Conservation (phyloP, 2,329 filamentous ascomycete species). For the Aspergillus latus region DNA sequence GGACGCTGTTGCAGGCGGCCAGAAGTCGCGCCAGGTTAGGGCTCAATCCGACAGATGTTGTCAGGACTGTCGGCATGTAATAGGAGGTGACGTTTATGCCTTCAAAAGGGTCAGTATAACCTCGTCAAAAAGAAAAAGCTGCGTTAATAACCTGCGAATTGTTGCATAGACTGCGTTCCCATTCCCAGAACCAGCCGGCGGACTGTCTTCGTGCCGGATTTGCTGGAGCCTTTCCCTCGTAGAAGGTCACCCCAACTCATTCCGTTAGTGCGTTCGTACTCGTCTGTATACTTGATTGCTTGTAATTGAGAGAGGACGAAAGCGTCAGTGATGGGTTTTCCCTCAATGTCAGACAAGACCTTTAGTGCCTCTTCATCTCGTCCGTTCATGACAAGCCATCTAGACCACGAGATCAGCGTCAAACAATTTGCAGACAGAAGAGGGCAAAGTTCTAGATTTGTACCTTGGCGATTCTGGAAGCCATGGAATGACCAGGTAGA, state of each 20-base stretch:
- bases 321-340: conserved; percentile 37
- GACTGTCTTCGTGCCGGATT: conserved; percentile 26
- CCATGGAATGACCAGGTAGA: conserved; percentile 5
- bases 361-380: conserved; percentile 39
- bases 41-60: conserved; percentile 42
- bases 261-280: conserved; percentile 52
- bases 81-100: conserved; percentile 42
- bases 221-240: conserved; percentile 35
- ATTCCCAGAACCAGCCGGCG: conserved; percentile 42
- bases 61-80: conserved; percentile 45
- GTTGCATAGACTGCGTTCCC: conserved; percentile 38
- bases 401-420: background rate
- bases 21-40: conserved; percentile 43
- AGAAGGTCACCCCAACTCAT: conserved; percentile 53
- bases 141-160: conserved; percentile 21
- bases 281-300: conserved; percentile 49
- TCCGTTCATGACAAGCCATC: conserved; percentile 24
- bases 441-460: no score
- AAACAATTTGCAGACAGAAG: no score
- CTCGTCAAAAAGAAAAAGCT: background rate
- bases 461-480: conserved; percentile 18
- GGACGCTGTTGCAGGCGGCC: conserved; percentile 48
- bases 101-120: background rate
- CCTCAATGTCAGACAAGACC: conserved; percentile 42
- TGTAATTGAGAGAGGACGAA: conserved; percentile 44